Evolutionary conservation across 1,139 yeast genomes (phyloP).

Genomic region (Hemisphaericaspora subhashii): DNA sequence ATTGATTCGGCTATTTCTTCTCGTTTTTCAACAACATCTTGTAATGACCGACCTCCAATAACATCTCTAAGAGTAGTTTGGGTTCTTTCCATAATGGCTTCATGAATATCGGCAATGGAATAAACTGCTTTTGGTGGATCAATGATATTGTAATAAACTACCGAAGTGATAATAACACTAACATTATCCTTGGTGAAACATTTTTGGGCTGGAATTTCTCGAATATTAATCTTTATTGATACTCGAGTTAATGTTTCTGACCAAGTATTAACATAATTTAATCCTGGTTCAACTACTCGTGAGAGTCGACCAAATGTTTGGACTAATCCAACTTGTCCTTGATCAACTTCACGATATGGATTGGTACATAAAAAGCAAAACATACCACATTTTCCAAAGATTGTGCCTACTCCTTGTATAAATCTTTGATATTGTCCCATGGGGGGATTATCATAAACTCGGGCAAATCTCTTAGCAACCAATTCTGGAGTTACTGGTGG

Average conservation of each 20-base stretch:
- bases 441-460: conserved; percentile 35
- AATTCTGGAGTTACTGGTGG: conserved; percentile 31
- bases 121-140: conserved; percentile 71
- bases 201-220: conserved; percentile 66
- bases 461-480: conserved; percentile 38
- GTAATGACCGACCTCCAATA: conserved; percentile 64
- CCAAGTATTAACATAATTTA: conserved; percentile 63
- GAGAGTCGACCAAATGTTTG: conserved; percentile 70
- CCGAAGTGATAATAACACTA: conserved; percentile 60
- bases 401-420: conserved; percentile 44
- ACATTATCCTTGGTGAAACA: conserved; percentile 76
- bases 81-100: conserved; percentile 68
- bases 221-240: conserved; percentile 58
- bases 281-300: conserved; percentile 70
- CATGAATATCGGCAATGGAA: conserved; percentile 54
- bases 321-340: conserved; percentile 71
- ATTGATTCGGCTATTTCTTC: conserved; percentile 72
- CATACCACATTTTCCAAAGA: conserved; percentile 57
- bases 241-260: conserved; percentile 57
- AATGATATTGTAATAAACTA: conserved; percentile 64
- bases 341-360: conserved; percentile 62
- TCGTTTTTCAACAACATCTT: conserved; percentile 74
- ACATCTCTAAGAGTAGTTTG: conserved; percentile 77
- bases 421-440: conserved; percentile 39
- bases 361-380: conserved; percentile 62